phyloP scores from a whole-genome alignment of 306 rosid species.

The Glycine tomentella region DNA sequence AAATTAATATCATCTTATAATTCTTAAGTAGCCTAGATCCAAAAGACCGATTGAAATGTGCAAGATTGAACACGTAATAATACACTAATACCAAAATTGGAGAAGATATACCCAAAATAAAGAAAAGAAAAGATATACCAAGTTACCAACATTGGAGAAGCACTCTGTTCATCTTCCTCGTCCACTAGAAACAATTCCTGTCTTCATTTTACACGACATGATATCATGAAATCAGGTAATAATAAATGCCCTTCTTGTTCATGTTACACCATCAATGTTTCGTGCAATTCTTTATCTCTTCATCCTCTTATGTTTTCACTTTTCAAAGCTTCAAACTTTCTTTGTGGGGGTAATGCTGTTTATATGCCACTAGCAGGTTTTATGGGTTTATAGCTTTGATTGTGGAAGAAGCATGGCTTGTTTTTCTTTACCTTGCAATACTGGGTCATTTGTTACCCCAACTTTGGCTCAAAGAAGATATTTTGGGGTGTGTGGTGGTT shows the following conservation, averaged over 20 bases:
- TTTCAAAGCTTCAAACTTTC: conserved; percentile 25
- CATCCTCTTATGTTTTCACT: neutral
- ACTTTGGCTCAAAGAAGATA: conserved; percentile 55
- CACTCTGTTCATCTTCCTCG: conserved; percentile 27
- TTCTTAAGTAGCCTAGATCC: neutral
- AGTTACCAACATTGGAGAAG: neutral
- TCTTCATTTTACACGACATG: neutral
- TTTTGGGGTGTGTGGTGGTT: conserved; percentile 55
- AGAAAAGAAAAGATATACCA: neutral
- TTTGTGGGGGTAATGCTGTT: conserved; percentile 41
- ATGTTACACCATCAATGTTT: conserved; percentile 18
- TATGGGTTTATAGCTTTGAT: conserved; percentile 33
- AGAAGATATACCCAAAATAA: neutral
- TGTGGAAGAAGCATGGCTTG: conserved; percentile 64
- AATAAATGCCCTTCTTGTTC: conserved; percentile 14
- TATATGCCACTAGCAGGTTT: conserved; percentile 40
- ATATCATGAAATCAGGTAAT: conserved; percentile 48
- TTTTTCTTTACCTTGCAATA: conserved; percentile 65
- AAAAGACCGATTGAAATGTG: neutral
- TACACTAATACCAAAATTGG: no score
- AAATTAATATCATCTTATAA: no score
- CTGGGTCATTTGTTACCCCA: conserved; percentile 53
- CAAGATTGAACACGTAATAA: neutral
- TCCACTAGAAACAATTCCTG: neutral
- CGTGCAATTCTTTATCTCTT: conserved; percentile 6